Percentiles rank a stretch among this genome's conserved stretches.
Evolutionary conservation across 495 filamentous ascomycete genomes (phyloP).

Genomic region (Wilcoxina mikolae): DNA sequence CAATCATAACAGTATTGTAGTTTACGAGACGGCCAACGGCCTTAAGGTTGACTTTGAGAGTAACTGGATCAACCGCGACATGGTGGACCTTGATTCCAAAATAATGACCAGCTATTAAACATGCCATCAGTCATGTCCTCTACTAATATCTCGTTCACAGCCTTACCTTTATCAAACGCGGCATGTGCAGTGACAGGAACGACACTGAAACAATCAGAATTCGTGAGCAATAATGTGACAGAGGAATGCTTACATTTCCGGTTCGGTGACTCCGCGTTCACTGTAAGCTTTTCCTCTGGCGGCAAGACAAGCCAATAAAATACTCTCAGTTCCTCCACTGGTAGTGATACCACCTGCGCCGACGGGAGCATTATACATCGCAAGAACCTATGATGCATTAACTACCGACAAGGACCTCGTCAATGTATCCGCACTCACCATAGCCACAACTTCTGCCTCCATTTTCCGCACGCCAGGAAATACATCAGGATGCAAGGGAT

Average conservation of each 20-base stretch:
- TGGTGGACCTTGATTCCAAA: constrained; percentile 89
- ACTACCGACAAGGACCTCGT: constrained; percentile 1
- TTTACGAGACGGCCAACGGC: constrained; percentile 77
- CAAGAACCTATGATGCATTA: constrained; percentile 42
- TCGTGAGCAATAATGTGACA: constrained; percentile 20
- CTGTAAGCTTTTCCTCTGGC: constrained; percentile 75
- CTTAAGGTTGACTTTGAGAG: constrained; percentile 65
- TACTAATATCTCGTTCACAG: no score
- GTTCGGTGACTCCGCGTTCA: constrained; percentile 78
- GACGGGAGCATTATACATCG: constrained; percentile 78
- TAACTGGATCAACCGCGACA: constrained; percentile 74
- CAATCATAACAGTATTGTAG: constrained; percentile 87
- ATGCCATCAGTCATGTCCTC: no score
- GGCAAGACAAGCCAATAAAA: constrained; percentile 81
- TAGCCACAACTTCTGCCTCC: constrained; percentile 95
- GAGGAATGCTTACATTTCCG: constrained; percentile 65
- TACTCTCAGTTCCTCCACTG: constrained; percentile 87
- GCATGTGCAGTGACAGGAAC: constrained; percentile 88
- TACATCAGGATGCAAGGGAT: constrained; percentile 97
- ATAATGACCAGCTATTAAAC: constrained; percentile 79
- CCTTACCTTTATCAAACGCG: constrained; percentile 92
- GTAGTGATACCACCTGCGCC: constrained; percentile 80
- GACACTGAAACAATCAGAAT: constrained; percentile 42
- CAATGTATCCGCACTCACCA: constrained; percentile 41
- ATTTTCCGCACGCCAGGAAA: constrained; percentile 98